A percentile compares a stretch with the other conserved stretches of the same genome.
phyloP scores from a whole-genome alignment of 208 protist genomes.

The Wallacemonas rigidus region DNA sequence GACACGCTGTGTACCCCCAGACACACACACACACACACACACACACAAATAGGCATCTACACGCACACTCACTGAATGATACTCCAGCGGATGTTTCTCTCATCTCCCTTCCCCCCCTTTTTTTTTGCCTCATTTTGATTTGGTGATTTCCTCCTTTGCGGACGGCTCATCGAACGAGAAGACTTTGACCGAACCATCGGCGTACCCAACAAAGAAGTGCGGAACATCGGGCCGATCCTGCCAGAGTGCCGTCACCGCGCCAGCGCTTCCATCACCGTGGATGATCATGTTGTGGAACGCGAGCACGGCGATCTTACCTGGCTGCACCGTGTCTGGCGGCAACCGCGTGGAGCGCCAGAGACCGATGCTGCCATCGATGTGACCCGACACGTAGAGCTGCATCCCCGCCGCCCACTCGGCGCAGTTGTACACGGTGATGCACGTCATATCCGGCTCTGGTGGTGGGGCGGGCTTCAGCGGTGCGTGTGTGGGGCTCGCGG shows the following conservation, averaged over 20 bases:
- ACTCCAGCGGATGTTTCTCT: not conserved
- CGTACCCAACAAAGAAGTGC: constrained; percentile 74
- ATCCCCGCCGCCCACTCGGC: constrained; percentile 80
- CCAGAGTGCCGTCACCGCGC: constrained; percentile 62
- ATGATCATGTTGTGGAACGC: constrained; percentile 59
- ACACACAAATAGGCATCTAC: constrained; percentile 13
- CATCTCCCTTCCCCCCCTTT: not conserved
- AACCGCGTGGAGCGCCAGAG: constrained; percentile 78
- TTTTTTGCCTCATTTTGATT: constrained; percentile 10
- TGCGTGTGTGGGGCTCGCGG: not conserved
- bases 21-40: not conserved
- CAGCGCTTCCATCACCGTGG: constrained; percentile 25
- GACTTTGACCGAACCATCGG: constrained; percentile 52
- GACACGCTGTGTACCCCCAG: not conserved
- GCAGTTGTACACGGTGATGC: constrained; percentile 64
- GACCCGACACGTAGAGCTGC: constrained; percentile 70
- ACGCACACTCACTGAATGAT: no score
- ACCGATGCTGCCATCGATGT: constrained; percentile 74
- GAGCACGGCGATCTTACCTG: constrained; percentile 62
- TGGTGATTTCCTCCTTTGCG: constrained; percentile 10
- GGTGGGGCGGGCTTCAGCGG: constrained; percentile 9
- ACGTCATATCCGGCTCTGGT: constrained; percentile 46
- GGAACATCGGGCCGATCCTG: constrained; percentile 69
- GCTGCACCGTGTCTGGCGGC: constrained; percentile 63
- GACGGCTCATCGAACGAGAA: constrained; percentile 56